These are phyloP conservation scores for Macaranga tanarius DNA, from an alignment of 441 rosid genomes.

Conservation along the genomic window DNA sequence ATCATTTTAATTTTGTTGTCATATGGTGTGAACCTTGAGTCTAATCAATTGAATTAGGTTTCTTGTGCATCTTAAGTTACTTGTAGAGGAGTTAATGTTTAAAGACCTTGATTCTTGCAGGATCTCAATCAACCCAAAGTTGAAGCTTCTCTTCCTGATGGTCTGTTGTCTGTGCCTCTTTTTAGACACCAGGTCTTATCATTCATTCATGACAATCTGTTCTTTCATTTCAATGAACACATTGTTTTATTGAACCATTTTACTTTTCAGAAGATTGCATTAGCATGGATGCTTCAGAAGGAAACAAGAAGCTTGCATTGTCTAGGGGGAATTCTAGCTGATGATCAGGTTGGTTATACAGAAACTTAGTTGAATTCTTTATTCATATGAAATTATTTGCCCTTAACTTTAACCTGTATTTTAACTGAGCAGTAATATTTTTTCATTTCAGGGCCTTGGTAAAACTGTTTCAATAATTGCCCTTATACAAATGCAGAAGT, in stretches of 20 bases:
- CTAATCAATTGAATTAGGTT: neutral
- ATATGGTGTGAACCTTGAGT: neutral
- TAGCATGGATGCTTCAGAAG: constrained; percentile 95
- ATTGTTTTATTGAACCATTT: constrained; percentile 24
- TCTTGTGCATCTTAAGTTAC: constrained; percentile 7
- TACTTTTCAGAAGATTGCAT: constrained; percentile 81
- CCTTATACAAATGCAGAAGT: constrained; percentile 79
- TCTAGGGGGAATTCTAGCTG: constrained; percentile 93
- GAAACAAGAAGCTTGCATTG: constrained; percentile 81
- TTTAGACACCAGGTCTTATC: constrained; percentile 86
- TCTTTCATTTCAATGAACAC: constrained; percentile 19
- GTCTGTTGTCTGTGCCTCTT: constrained; percentile 78
- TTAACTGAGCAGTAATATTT: constrained; percentile 23
- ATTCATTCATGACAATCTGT: constrained; percentile 11
- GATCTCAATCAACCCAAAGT: constrained; percentile 82
- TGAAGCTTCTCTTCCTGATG: constrained; percentile 61
- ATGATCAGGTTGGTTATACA: constrained; percentile 75
- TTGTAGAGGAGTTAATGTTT: constrained; percentile 17
- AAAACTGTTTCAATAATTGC: constrained; percentile 95
- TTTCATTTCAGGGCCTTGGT: constrained; percentile 82
- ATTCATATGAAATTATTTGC: constrained; percentile 15
- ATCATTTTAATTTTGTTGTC: neutral
- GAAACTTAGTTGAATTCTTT: constrained; percentile 19
- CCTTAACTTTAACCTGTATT: constrained; percentile 11
- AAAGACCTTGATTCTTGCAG: constrained; percentile 45